phyloP scores from a whole-genome alignment of 164 flowering plant genomes.

The Pachysandra terminalis region DNA sequence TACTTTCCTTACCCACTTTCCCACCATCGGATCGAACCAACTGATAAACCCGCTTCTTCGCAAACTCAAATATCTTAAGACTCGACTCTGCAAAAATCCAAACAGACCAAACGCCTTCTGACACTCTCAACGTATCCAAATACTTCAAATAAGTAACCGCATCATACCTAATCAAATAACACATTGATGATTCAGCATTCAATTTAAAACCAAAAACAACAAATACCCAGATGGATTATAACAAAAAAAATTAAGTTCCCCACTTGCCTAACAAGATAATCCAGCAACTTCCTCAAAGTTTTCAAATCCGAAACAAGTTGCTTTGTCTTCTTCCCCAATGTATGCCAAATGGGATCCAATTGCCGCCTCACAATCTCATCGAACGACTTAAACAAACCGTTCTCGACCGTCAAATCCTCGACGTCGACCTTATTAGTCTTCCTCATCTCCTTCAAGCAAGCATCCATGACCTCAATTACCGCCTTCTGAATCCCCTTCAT shows the following conservation, averaged over 20 bases:
- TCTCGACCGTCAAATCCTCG: constrained; percentile 95
- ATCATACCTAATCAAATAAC: constrained; percentile 59
- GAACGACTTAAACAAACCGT: constrained; percentile 89
- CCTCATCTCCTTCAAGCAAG: constrained; percentile 95
- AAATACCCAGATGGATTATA: neutral
- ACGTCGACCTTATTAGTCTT: constrained; percentile 98
- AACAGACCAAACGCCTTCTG: constrained; percentile 91
- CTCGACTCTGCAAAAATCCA: constrained; percentile 98
- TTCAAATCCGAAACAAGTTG: constrained; percentile 95
- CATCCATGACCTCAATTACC: constrained; percentile 87
- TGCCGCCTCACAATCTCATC: constrained; percentile 95
- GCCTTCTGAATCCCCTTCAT: constrained; percentile 94
- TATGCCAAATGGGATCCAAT: constrained; percentile 98
- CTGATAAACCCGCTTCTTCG: constrained; percentile 87
- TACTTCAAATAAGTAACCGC: constrained; percentile 93
- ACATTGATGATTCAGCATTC: no score
- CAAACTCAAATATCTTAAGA: constrained; percentile 91
- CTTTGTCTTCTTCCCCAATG: constrained; percentile 85
- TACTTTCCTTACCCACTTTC: constrained; percentile 32
- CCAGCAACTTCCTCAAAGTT: constrained; percentile 87
- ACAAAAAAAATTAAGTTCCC: neutral
- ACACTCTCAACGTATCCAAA: constrained; percentile 88
- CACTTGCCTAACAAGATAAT: constrained; percentile 83
- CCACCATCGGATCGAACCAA: constrained; percentile 48
- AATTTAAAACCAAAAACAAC: no score